phyloP scores from a whole-genome alignment of 345 rosid species.

The Acer yangbiense region DNA sequence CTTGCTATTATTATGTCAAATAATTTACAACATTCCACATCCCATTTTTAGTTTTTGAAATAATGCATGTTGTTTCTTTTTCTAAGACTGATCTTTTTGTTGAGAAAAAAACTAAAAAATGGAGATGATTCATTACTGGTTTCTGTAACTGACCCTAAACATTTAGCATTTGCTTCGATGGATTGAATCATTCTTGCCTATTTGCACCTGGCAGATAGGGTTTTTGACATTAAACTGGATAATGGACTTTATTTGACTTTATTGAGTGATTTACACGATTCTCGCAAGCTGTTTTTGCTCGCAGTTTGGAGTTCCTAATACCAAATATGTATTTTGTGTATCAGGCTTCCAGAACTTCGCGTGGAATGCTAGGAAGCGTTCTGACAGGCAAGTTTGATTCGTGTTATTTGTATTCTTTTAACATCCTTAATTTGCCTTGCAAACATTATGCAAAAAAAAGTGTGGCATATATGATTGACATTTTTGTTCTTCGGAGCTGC shows the following conservation, averaged over 20 bases:
- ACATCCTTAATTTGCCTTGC: conserved; percentile 1
- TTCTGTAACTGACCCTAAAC: too few relatives aligned
- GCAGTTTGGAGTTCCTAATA: neutral
- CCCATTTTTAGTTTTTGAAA: too few relatives aligned
- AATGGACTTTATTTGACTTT: neutral
- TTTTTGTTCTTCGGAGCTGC: neutral
- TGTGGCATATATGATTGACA: neutral
- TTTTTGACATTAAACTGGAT: neutral
- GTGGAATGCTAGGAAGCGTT: conserved; percentile 29
- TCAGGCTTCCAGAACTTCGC: conserved; percentile 31
- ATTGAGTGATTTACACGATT: neutral
- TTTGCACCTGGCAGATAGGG: neutral
- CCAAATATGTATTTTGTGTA: neutral
- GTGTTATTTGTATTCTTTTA: conserved; percentile 3
- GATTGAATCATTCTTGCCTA: too few relatives aligned
- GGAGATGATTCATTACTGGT: too few relatives aligned
- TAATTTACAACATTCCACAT: neutral
- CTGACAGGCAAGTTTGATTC: conserved; percentile 39
- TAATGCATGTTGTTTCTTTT: too few relatives aligned
- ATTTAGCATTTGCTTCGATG: too few relatives aligned
- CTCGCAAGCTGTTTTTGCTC: neutral
- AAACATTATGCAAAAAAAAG: neutral
- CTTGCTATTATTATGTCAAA: neutral
- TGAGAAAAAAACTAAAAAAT: too few relatives aligned
- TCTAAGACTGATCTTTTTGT: too few relatives aligned